Conservation (phyloP, 1,284 basidiomycete genomes). For the Peniophora sp. region DNA sequence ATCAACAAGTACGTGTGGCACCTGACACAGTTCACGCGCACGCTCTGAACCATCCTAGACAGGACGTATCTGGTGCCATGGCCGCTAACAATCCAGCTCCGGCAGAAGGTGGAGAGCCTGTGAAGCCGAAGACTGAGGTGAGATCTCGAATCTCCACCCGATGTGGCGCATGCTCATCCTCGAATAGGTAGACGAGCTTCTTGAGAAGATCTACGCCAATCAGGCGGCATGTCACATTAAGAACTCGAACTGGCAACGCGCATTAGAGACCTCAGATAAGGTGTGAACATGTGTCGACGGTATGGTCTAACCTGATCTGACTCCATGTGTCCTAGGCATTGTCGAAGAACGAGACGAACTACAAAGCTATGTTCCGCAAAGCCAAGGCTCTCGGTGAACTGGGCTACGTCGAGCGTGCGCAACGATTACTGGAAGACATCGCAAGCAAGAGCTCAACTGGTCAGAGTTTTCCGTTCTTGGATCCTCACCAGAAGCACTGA, state of each 20-base stretch:
- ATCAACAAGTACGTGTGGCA: constrained; percentile 53
- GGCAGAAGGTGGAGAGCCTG: constrained; percentile 12
- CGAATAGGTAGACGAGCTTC: constrained; percentile 55
- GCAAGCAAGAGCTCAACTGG: constrained; percentile 54
- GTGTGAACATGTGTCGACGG: constrained; percentile 30
- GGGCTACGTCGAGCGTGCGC: constrained; percentile 67
- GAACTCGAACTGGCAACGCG: constrained; percentile 67
- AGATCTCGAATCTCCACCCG: constrained; percentile 1
- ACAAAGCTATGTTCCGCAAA: constrained; percentile 72
- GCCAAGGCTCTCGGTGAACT: constrained; percentile 69
- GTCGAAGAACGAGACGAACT: constrained; percentile 62
- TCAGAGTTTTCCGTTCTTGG: constrained; percentile 14
- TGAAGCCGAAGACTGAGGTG: constrained; percentile 27
- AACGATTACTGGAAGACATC: constrained; percentile 53
- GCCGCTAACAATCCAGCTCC: constrained; percentile 8
- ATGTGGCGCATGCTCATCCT: neutral
- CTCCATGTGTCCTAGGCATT: constrained; percentile 45
- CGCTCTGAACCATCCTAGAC: neutral
- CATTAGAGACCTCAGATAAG: constrained; percentile 69
- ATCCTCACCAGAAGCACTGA: constrained; percentile 30
- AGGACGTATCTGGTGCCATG: constrained; percentile 17
- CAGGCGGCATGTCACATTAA: constrained; percentile 77
- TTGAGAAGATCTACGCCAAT: constrained; percentile 76
- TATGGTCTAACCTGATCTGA: neutral
- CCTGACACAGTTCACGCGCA: neutral